Evolutionary conservation across 139 green algal species (phyloP).

Genomic region (Closterium sp.): DNA sequence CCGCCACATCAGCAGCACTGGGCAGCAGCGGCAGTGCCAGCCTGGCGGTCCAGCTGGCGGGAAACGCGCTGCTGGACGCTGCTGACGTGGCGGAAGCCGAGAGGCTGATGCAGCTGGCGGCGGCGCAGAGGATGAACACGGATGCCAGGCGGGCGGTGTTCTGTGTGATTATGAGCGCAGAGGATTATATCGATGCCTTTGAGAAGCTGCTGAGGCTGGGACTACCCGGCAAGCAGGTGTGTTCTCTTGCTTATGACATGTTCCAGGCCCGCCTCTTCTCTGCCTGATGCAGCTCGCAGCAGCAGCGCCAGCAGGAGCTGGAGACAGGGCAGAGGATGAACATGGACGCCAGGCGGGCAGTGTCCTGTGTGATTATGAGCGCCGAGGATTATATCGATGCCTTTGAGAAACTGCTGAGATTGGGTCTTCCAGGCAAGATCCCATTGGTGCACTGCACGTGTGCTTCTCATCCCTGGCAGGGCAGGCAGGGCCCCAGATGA

Average conservation of each 20-base stretch:
- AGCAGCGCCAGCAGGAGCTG: too few species aligned
- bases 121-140: constrained; percentile 58
- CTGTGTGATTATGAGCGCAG: constrained; percentile 50
- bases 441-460: too few species aligned
- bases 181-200: constrained; percentile 58
- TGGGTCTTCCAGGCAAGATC: constrained; percentile 47
- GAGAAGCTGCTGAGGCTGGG: constrained; percentile 52
- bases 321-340: too few species aligned
- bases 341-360: too few species aligned
- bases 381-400: constrained; percentile 52
- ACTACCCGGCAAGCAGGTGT: constrained; percentile 49
- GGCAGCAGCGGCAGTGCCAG: neutral
- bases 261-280: too few species aligned
- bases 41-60: constrained; percentile 12
- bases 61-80: constrained; percentile 2
- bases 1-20: neutral
- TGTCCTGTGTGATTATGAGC: constrained; percentile 56
- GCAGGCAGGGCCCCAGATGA: too few species aligned
- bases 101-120: constrained; percentile 48
- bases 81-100: constrained; percentile 30
- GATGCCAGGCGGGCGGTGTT: constrained; percentile 52
- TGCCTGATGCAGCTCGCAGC: neutral
- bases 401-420: constrained; percentile 54
- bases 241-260: neutral
- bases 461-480: too few species aligned